These are phyloP conservation scores for Rhodotorula sp. DNA, from an alignment of 1,284 basidiomycete species.

Conservation along the genomic window DNA sequence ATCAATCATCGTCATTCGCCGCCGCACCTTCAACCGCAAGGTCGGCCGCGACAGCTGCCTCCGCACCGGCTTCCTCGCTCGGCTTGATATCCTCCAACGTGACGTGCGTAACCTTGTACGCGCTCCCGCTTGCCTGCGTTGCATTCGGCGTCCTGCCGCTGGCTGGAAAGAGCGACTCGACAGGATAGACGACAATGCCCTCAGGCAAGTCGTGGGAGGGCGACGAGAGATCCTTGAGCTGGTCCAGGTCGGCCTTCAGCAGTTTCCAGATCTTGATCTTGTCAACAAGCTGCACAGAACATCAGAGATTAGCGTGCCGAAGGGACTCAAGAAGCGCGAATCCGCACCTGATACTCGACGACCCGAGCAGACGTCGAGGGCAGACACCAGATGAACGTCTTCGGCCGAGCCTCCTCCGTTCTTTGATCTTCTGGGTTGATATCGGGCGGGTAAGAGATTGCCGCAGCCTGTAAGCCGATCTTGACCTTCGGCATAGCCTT, in stretches of 20 bases:
- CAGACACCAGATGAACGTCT: slow-evolving; percentile 25
- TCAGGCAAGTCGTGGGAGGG: not conserved
- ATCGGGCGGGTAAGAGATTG: slow-evolving; percentile 1
- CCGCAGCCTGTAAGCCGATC: slow-evolving; percentile 24
- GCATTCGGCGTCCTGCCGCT: not conserved
- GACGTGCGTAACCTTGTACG: not conserved
- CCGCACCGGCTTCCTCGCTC: no score
- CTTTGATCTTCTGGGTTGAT: no score
- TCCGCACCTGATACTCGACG: slow-evolving; percentile 27
- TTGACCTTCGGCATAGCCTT: slow-evolving; percentile 30
- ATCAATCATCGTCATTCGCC: no score
- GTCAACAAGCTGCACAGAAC: slow-evolving; percentile 10
- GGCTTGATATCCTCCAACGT: not conserved
- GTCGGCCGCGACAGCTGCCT: not conserved
- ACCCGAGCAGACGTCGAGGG: slow-evolving; percentile 28
- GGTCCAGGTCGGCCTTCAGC: slow-evolving; percentile 9
- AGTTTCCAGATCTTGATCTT: slow-evolving; percentile 25
- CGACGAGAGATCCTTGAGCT: not conserved
- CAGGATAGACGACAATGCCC: not conserved
- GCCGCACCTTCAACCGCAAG: not conserved
- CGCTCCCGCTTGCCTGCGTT: no score
- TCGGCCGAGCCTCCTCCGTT: not conserved
- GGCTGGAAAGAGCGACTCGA: slow-evolving; percentile 3
- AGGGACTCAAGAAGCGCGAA: no score
- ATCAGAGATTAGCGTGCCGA: no score